These are phyloP conservation scores for Suillus discolor DNA, from an alignment of 768 basidiomycete species.

Conservation along the genomic window DNA sequence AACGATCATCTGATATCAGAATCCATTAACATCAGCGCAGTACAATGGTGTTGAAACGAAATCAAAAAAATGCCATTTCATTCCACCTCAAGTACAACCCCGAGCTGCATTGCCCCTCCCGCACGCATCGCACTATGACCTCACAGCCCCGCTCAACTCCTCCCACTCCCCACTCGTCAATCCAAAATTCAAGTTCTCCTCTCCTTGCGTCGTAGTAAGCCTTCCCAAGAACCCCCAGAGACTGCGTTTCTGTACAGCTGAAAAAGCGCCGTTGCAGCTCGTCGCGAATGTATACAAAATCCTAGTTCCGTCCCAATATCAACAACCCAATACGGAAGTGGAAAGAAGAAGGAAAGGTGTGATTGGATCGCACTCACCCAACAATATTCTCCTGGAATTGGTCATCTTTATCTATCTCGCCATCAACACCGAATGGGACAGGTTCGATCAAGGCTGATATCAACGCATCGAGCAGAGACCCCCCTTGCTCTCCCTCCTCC, in stretches of 20 bases:
- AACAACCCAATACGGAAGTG: not conserved
- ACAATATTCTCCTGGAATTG: conserved; percentile 40
- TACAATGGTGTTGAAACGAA: too few relatives aligned
- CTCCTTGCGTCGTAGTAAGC: not conserved
- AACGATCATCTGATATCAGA: too few relatives aligned
- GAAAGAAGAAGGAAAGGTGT: not conserved
- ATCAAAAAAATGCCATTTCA: not conserved
- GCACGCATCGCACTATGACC: not conserved
- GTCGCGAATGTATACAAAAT: not conserved
- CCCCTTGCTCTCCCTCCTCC: not conserved
- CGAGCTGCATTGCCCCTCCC: too few relatives aligned
- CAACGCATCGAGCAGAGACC: not conserved
- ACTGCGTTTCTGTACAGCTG: not conserved
- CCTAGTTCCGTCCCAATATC: not conserved
- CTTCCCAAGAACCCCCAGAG: not conserved
- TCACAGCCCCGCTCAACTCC: not conserved
- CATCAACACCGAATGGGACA: not conserved
- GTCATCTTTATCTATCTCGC: conserved; percentile 10
- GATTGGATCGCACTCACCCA: not conserved
- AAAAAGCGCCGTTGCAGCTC: not conserved
- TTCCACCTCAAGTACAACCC: not conserved
- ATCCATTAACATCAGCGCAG: too few relatives aligned
- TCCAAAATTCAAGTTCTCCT: not conserved
- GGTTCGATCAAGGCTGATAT: not conserved
- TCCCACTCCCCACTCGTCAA: not conserved